A percentile compares a stretch with the other conserved stretches of the same genome.
These are phyloP conservation scores for Oryza nivara DNA, from an alignment of 176 grass and related monocot species.

Conservation along the genomic window DNA sequence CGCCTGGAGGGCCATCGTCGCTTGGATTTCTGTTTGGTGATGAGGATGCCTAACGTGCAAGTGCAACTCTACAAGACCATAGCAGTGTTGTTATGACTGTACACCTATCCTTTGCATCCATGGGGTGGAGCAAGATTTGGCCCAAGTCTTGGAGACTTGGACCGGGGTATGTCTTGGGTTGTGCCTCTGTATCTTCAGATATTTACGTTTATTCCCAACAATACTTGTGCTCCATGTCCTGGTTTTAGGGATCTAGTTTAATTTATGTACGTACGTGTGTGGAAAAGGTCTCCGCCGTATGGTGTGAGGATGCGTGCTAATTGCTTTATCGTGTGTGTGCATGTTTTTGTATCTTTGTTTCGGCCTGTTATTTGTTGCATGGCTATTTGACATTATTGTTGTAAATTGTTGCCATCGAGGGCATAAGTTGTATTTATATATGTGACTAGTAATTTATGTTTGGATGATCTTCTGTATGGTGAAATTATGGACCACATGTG, in stretches of 20 bases:
- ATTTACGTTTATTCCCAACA: too few species aligned
- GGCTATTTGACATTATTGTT: neutral
- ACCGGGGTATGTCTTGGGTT: too few species aligned
- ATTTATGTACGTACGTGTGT: slow-evolving; percentile 22
- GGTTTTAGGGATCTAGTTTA: neutral
- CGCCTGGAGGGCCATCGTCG: slow-evolving; percentile 78
- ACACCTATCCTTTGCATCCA: too few species aligned
- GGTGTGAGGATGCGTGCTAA: neutral
- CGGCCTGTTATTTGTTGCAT: neutral
- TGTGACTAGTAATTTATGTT: neutral
- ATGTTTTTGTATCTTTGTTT: neutral
- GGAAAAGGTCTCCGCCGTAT: neutral
- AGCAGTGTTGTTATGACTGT: neutral
- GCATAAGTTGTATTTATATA: slow-evolving; percentile 9
- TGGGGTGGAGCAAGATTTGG: too few species aligned
- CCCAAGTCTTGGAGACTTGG: too few species aligned
- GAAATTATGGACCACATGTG: too few species aligned
- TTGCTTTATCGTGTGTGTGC: slow-evolving; percentile 1
- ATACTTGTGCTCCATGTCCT: too few species aligned
- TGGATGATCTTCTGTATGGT: neutral
- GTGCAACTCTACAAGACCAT: neutral
- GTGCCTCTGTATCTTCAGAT: too few species aligned
- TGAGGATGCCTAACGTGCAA: slow-evolving; percentile 13
- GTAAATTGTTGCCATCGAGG: neutral
- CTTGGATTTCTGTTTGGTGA: slow-evolving; percentile 83